A percentile compares a stretch with the other conserved stretches of the same genome.
Conservation (phyloP, 2,329 filamentous ascomycete species). For the Colletotrichum falcatum region DNA sequence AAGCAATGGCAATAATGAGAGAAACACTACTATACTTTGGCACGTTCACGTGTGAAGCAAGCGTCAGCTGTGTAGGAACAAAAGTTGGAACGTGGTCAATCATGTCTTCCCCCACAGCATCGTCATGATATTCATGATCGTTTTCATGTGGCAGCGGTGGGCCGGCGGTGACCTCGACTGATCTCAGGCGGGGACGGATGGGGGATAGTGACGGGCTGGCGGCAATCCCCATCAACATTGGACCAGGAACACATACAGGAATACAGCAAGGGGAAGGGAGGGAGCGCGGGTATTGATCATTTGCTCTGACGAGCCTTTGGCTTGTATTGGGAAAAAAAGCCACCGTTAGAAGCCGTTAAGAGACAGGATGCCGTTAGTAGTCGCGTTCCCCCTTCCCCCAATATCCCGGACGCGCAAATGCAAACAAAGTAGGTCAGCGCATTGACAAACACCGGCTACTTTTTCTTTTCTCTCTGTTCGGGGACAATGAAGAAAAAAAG, state of each 20-base stretch:
- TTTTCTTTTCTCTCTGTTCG: constrained; percentile 29
- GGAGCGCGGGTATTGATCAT: constrained; percentile 46
- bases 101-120: background rate
- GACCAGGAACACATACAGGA: constrained; percentile 28
- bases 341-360: constrained; percentile 42
- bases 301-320: constrained; percentile 55
- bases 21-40: too few relatives aligned
- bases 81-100: background rate
- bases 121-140: background rate
- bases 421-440: constrained; percentile 50
- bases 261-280: background rate
- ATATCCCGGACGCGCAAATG: constrained; percentile 60
- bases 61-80: background rate
- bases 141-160: background rate
- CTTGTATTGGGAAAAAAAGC: constrained; percentile 55
- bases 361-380: constrained; percentile 51
- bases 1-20: background rate
- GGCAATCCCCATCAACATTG: constrained; percentile 19
- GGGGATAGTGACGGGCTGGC: background rate
- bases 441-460: constrained; percentile 18
- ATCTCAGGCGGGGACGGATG: background rate
- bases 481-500: constrained; percentile 31
- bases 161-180: background rate
- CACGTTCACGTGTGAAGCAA: background rate
- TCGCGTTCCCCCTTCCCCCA: constrained; percentile 58